Conservation (phyloP, 768 basidiomycete genomes). For the Crepidotus variabilis region DNA sequence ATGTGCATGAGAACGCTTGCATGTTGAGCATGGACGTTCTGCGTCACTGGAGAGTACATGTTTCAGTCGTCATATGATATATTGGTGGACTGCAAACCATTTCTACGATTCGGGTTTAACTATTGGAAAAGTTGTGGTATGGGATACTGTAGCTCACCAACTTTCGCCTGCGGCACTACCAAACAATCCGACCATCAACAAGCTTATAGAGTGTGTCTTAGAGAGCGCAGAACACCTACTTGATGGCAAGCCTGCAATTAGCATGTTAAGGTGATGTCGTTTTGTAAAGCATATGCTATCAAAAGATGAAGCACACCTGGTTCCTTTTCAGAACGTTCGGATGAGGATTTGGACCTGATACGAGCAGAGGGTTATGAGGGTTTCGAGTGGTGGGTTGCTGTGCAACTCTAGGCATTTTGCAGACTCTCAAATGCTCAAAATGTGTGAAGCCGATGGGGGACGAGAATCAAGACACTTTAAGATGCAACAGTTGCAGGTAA, state of each 20-base stretch:
- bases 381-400: slow-evolving; percentile 10
- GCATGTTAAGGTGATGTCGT: slow-evolving; percentile 3
- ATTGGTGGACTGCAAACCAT: slow-evolving; percentile 39
- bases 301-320: slow-evolving; percentile 32
- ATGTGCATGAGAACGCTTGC: slow-evolving; percentile 71
- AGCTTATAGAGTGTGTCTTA: background rate
- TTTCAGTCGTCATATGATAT: background rate
- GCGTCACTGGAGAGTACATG: slow-evolving; percentile 50
- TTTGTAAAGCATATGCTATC: background rate
- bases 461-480: background rate
- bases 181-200: background rate
- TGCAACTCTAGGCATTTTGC: slow-evolving; percentile 18
- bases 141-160: slow-evolving; percentile 42
- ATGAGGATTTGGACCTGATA: slow-evolving; percentile 21
- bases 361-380: slow-evolving; percentile 13
- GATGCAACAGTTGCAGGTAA: background rate
- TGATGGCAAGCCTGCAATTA: slow-evolving; percentile 48
- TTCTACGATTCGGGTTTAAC: slow-evolving; percentile 36
- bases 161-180: slow-evolving; percentile 69
- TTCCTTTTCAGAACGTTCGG: slow-evolving; percentile 52
- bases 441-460: background rate
- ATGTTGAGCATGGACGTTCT: slow-evolving; percentile 73
- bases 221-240: slow-evolving; percentile 24
- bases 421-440: background rate
- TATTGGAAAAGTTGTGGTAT: slow-evolving; percentile 4